phyloP scores from a whole-genome alignment of 2,329 filamentous ascomycete species.

The Paraconiothyrium brasiliense region DNA sequence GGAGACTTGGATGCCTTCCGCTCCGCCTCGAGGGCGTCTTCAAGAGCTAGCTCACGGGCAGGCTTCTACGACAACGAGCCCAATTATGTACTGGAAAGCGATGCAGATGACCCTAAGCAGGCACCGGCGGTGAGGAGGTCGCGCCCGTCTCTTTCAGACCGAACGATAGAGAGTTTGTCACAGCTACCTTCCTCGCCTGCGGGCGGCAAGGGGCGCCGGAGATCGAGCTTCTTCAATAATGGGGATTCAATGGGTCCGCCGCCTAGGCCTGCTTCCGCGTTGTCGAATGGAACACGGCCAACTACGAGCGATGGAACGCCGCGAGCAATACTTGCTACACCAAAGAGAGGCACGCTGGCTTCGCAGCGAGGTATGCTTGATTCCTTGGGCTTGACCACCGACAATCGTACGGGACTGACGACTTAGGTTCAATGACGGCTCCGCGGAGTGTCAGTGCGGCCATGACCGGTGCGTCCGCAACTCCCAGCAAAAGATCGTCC shows the following conservation, averaged over 20 bases:
- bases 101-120: slow-evolving; percentile 21
- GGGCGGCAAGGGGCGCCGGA: slow-evolving; percentile 66
- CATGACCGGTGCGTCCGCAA: slow-evolving; percentile 30
- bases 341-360: not conserved
- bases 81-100: slow-evolving; percentile 27
- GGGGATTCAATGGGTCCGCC: slow-evolving; percentile 70
- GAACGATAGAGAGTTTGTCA: slow-evolving; percentile 85
- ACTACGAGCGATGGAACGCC: slow-evolving; percentile 55
- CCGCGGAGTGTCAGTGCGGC: slow-evolving; percentile 49
- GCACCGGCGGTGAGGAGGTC: slow-evolving; percentile 47
- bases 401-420: slow-evolving; percentile 33
- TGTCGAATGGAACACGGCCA: slow-evolving; percentile 62
- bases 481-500: slow-evolving; percentile 43
- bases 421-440: slow-evolving; percentile 45
- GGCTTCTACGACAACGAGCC: slow-evolving; percentile 46
- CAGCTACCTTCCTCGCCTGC: slow-evolving; percentile 78
- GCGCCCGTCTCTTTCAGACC: slow-evolving; percentile 75
- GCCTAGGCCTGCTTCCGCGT: slow-evolving; percentile 69
- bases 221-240: slow-evolving; percentile 76
- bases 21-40: slow-evolving; percentile 54
- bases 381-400: not conserved
- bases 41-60: slow-evolving; percentile 47
- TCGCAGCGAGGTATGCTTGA: not conserved
- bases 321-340: slow-evolving; percentile 21
- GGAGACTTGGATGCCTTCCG: slow-evolving; percentile 55